Percentiles rank a stretch among this genome's conserved stretches.
Conservation (phyloP, 176 grass and related monocot species). For the Ensete ventricosum region DNA sequence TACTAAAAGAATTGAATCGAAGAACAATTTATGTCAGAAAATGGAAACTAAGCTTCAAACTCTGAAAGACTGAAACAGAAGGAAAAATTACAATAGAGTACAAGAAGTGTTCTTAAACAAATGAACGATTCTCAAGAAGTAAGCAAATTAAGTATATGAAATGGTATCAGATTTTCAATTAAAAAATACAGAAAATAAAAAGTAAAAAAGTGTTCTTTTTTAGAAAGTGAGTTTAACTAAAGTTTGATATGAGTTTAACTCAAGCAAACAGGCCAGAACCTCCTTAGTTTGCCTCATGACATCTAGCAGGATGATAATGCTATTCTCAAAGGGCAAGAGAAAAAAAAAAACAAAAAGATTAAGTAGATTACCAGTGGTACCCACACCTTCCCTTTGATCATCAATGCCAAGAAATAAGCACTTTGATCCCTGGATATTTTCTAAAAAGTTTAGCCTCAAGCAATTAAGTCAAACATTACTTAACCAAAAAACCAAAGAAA, state of each 20-base stretch:
- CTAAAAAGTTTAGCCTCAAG: constrained; percentile 9
- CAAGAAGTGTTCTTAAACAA: too few species aligned
- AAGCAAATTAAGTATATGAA: too few species aligned
- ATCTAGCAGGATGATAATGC: neutral
- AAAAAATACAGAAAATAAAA: too few species aligned
- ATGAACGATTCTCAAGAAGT: too few species aligned
- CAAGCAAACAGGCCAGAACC: neutral
- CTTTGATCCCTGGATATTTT: constrained; percentile 60
- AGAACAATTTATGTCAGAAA: too few species aligned
- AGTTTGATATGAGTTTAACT: neutral
- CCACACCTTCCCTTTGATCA: constrained; percentile 78
- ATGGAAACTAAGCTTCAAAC: too few species aligned
- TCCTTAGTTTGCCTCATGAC: neutral
- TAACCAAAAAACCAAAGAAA: constrained; percentile 18
- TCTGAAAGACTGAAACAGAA: too few species aligned
- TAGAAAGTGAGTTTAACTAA: neutral
- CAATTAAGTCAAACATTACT: constrained; percentile 25
- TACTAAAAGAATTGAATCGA: too few species aligned
- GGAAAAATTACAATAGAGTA: too few species aligned
- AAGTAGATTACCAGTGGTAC: constrained; percentile 59
- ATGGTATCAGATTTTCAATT: too few species aligned
- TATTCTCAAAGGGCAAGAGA: neutral
- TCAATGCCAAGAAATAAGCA: constrained; percentile 89
- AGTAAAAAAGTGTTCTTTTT: too few species aligned
- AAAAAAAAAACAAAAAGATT: neutral